Evolutionary conservation across 257 asterid genomes (phyloP), one percentile per base, ranked within the genome.

Genomic region (Solanum pennellii): DNA sequence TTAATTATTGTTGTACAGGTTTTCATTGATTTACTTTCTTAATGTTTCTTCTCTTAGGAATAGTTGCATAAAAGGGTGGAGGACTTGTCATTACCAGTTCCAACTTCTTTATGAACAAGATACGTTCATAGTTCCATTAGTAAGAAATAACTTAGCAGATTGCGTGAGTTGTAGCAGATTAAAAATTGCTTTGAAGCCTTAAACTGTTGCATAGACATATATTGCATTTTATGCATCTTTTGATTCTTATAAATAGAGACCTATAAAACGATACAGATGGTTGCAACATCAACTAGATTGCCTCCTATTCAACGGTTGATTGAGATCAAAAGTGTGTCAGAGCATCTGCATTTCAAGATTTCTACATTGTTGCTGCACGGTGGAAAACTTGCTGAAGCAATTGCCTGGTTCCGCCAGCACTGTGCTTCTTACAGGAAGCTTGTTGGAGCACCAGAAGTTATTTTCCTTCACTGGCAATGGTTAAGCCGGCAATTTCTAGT

Each of bases 401-500:
- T 95, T 87, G 87, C 89, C 23, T 93, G 98, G 99, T 95, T 97
- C 89, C 96, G 96, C 89, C 93, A 90, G 90, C 99, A 96, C 85
- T 88, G 88, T 86, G 91, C 92, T 91, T 87, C 92, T 88, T 97
- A 94, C 91, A 92, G 92, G 92, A 93, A 75, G 90, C 96, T 95
- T 89, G 92, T 87, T 72, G 99, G 98, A 88, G 91, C 93, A 13
- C 93, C 96, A 10, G 97, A 96, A 86, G 96, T 92, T 89, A 89
- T 82, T 88, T 97, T 93, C 91, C 94, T 95, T 92, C 99, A 97
- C 62, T 97, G 99, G 98, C 98, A 96, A 89, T 97, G 99, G 99
- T 92, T 97, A 90, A 95, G 99, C 93, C 90, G 98, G 87, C 99
- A 97, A 87, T 94, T 91, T 89, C 89, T 97, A 89, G 98, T 92